A percentile compares a stretch with the other conserved stretches of the same genome.
These are phyloP conservation scores for Saturnispora silvae DNA, from an alignment of 805 yeast genomes.

Conservation along the genomic window DNA sequence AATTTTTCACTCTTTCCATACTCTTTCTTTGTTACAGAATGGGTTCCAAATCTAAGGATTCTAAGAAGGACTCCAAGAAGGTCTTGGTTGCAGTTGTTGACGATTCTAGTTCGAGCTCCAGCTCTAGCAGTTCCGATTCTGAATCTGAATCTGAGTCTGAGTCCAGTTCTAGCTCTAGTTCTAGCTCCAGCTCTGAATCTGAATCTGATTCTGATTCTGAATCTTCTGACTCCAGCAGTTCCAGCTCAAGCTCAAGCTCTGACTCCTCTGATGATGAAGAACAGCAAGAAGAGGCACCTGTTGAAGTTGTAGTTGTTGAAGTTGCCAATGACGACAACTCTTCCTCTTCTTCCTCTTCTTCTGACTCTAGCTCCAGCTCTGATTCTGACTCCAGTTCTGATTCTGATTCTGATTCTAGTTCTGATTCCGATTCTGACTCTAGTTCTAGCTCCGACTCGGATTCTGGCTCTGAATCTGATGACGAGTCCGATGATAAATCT, in stretches of 20 bases:
- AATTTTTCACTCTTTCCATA: not conserved
- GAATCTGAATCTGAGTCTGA: conserved; percentile 8
- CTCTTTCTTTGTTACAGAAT: not conserved
- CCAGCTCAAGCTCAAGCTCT: conserved; percentile 9
- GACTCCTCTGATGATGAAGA: too few relatives aligned
- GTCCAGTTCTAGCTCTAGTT: conserved; percentile 12
- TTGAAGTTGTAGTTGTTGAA: not conserved
- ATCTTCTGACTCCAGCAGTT: conserved; percentile 8
- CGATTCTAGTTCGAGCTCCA: conserved; percentile 1
- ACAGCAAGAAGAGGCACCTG: not conserved
- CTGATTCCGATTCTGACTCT: too few relatives aligned
- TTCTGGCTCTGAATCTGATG: too few relatives aligned
- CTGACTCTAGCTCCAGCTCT: not conserved
- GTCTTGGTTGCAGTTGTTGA: not conserved
- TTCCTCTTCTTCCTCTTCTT: conserved; percentile 1
- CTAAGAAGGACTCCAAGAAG: conserved; percentile 17
- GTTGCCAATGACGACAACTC: conserved; percentile 17
- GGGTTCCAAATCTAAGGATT: conserved; percentile 12
- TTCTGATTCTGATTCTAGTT: conserved; percentile 11
- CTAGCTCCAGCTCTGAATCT: conserved; percentile 1
- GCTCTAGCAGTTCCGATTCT: conserved; percentile 5
- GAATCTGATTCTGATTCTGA: conserved; percentile 22
- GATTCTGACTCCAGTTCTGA: conserved; percentile 7
- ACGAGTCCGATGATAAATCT: too few relatives aligned
- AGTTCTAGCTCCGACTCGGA: too few relatives aligned